A percentile compares a stretch with the other conserved stretches of the same genome.
phyloP scores from a whole-genome alignment of 345 rosid species.

The Corymbia maculata region DNA sequence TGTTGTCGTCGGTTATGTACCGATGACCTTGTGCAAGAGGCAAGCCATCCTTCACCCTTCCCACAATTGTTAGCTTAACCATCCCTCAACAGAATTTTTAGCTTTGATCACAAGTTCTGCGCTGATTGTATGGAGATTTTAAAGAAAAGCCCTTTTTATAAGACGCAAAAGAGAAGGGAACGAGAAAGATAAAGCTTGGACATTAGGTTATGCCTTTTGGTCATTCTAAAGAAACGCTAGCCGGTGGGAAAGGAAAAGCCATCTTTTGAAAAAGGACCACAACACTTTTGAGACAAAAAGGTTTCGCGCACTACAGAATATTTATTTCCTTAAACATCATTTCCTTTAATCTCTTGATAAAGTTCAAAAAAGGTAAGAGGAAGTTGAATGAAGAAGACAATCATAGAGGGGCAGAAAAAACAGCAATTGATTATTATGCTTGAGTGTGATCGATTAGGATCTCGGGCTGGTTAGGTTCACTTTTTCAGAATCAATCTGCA shows the following conservation, averaged over 20 bases:
- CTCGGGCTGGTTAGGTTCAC: neutral
- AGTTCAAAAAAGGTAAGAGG: neutral
- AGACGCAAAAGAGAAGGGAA: neutral
- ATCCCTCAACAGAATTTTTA: conserved; percentile 1
- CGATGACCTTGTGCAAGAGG: conserved; percentile 32
- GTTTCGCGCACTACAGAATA: neutral
- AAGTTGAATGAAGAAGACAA: neutral
- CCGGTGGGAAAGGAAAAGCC: neutral
- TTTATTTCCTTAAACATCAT: neutral
- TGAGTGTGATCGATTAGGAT: neutral
- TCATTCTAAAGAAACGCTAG: neutral
- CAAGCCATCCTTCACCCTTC: conserved; percentile 44
- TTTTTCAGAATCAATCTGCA: neutral
- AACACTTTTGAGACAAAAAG: neutral
- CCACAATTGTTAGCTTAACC: conserved; percentile 54
- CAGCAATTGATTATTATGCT: neutral
- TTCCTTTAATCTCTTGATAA: neutral
- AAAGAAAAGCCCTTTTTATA: neutral
- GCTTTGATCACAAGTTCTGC: neutral
- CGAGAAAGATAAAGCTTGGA: neutral
- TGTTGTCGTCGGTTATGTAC: conserved; percentile 5
- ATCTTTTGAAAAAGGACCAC: neutral
- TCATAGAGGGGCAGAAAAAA: neutral
- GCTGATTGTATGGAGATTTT: neutral
- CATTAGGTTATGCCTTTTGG: neutral